Base-by-base conservation (phyloP, 2,329 filamentous ascomycete genomes). In the Diaporthe longicolla region DNA sequence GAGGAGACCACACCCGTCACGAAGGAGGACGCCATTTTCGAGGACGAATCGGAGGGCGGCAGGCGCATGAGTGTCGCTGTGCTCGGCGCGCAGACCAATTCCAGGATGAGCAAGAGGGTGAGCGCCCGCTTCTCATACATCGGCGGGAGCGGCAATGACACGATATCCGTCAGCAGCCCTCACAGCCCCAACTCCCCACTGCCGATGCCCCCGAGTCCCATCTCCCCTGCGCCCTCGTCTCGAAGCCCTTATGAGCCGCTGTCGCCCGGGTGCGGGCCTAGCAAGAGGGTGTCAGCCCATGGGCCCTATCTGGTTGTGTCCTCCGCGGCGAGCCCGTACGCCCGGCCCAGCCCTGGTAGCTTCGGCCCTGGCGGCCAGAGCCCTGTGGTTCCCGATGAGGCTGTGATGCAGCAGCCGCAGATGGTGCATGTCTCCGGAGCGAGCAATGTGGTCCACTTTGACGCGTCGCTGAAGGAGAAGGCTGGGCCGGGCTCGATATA, bases 1-100 rank as follows among this genome's bases (percentile, higher is more conserved):
- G 76, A 78, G 58, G 76, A 77, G 70, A 71, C 70, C 11, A 71
- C 70, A 9, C 70, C 70, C 35, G 45, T 71, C 32, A 43, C 57
- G 1, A 37, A 48, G 2, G 54, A 59, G 29, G 40, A 29, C 29
- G 21, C 69, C 29, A 71, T 61, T 55, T 52, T 43, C 69, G 43
- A 71, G 32, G 55, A 71, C 32, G 43, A 58, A 43, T 45, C 32
- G 9, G n/a, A 52, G 6, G 55, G 52, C 57, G 70, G 57, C 10
- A 45, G 70, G 9, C 57, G 29, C n/a, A 50, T 71, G 43, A 63
- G 70, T 24, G 45, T 63, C 57, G 57, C 70, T 13, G 57, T 63
- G 1, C 17, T 63, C 15, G 57, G 45, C 35, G n/a, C 48, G 3
- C 48, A 43, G 57, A 32, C 55, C 7, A 52, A 59, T 24, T 11